These are phyloP conservation scores for Sporodiniella umbellata DNA, from an alignment of 371 early-diverging fungal genomes.

Conservation along the genomic window DNA sequence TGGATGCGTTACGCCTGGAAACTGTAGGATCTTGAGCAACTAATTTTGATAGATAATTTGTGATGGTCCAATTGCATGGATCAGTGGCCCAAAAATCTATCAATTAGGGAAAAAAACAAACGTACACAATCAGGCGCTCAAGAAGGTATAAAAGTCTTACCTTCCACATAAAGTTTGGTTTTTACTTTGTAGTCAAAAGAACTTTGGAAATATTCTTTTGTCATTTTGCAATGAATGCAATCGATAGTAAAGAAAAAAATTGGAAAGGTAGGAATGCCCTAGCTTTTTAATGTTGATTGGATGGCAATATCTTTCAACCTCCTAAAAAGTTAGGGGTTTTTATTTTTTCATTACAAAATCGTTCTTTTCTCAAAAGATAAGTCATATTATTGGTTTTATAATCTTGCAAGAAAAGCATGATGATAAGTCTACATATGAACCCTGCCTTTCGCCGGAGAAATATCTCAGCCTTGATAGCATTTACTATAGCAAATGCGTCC, in stretches of 20 bases:
- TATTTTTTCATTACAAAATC: too few relatives aligned
- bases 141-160: constrained; percentile 5
- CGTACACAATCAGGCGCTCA: constrained; percentile 7
- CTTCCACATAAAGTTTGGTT: constrained; percentile 11
- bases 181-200: constrained; percentile 7
- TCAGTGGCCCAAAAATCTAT: constrained; percentile 15
- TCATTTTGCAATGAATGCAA: constrained; percentile 5
- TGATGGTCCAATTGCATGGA: constrained; percentile 12
- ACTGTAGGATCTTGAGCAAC: constrained; percentile 13
- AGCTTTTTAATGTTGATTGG: not conserved
- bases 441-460: constrained; percentile 25
- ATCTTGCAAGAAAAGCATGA: constrained; percentile 23
- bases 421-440: constrained; percentile 20
- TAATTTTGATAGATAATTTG: constrained; percentile 9
- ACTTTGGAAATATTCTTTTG: constrained; percentile 10
- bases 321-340: too few relatives aligned
- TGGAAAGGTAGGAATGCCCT: constrained; percentile 4
- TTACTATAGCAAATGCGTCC: constrained; percentile 7
- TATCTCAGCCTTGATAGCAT: constrained; percentile 8
- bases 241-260: too few relatives aligned
- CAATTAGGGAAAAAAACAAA: constrained; percentile 10
- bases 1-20: constrained; percentile 18
- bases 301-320: too few relatives aligned
- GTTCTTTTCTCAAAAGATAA: constrained; percentile 11
- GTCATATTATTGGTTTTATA: constrained; percentile 16